Evolutionary conservation across 495 filamentous ascomycete genomes (phyloP).

Genomic region (Podospora bellae-mahoneyi): DNA sequence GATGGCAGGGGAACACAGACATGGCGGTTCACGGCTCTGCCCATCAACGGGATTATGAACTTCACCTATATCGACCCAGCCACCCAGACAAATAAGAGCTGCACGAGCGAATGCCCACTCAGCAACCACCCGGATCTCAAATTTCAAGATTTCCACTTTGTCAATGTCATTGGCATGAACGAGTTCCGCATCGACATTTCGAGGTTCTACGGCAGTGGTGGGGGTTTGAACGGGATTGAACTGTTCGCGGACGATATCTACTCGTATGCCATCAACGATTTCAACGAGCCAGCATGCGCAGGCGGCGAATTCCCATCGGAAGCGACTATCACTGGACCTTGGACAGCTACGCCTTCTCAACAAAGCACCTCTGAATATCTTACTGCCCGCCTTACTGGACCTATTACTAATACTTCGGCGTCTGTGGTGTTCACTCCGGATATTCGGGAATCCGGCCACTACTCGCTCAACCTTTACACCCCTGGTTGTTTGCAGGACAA

Average conservation of each 20-base stretch:
- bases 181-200: slow-evolving; percentile 82
- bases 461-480: slow-evolving; percentile 82
- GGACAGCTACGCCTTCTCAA: slow-evolving; percentile 60
- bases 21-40: slow-evolving; percentile 77
- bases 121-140: slow-evolving; percentile 58
- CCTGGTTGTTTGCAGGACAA: slow-evolving; percentile 83
- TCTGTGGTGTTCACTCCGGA: slow-evolving; percentile 79
- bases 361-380: slow-evolving; percentile 72
- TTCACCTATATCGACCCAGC: slow-evolving; percentile 80
- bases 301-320: slow-evolving; percentile 60
- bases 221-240: slow-evolving; percentile 83
- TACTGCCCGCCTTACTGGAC: slow-evolving; percentile 56
- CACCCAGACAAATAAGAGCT: slow-evolving; percentile 60
- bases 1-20: slow-evolving; percentile 82
- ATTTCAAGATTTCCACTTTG: slow-evolving; percentile 87
- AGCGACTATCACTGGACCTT: slow-evolving; percentile 67
- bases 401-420: slow-evolving; percentile 51
- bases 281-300: slow-evolving; percentile 84
- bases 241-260: slow-evolving; percentile 86
- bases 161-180: slow-evolving; percentile 83
- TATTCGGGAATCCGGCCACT: slow-evolving; percentile 85
- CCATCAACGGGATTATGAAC: slow-evolving; percentile 92
- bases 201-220: slow-evolving; percentile 80
- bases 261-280: slow-evolving; percentile 76
- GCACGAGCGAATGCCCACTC: slow-evolving; percentile 77